These are phyloP conservation scores for Cryptococcus floricola DNA, from an alignment of 1,284 basidiomycete species.

Conservation along the genomic window DNA sequence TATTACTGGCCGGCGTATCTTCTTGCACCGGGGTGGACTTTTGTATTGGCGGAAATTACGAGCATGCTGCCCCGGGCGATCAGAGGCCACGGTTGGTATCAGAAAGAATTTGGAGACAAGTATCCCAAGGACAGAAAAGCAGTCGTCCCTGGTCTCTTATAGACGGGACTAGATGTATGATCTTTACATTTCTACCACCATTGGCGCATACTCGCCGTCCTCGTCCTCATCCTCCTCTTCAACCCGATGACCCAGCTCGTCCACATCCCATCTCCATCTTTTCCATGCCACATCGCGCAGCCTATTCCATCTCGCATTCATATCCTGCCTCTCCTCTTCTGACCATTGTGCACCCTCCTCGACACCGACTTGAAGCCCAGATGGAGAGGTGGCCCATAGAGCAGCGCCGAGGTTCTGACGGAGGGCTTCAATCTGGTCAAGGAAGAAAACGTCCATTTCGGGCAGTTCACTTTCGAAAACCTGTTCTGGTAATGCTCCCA, in stretches of 20 bases:
- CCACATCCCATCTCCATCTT: constrained; percentile 34
- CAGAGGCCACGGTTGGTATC: constrained; percentile 78
- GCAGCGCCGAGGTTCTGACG: constrained; percentile 21
- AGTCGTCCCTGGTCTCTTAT: constrained; percentile 55
- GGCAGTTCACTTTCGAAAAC: constrained; percentile 50
- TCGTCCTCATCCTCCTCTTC: constrained; percentile 37
- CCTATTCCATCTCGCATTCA: constrained; percentile 10
- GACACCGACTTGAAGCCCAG: neutral
- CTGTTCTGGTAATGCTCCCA: constrained; percentile 37
- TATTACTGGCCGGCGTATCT: constrained; percentile 26
- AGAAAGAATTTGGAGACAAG: constrained; percentile 59
- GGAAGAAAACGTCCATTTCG: constrained; percentile 45
- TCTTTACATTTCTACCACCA: constrained; percentile 37
- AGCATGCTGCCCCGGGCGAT: constrained; percentile 75
- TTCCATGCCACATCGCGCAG: constrained; percentile 9
- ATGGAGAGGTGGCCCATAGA: constrained; percentile 1
- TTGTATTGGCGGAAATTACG: constrained; percentile 65
- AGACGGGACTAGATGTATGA: neutral
- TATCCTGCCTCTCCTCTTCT: constrained; percentile 6
- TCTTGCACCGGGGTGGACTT: constrained; percentile 68
- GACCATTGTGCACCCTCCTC: neutral
- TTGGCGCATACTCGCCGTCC: constrained; percentile 49
- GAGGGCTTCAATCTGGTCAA: constrained; percentile 41
- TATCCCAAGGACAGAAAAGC: constrained; percentile 65
- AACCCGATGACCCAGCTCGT: constrained; percentile 6